A percentile compares a stretch with the other conserved stretches of the same genome.
Conservation (phyloP, 192 early-diverging fungal genomes). For the Coemansia sp. region DNA sequence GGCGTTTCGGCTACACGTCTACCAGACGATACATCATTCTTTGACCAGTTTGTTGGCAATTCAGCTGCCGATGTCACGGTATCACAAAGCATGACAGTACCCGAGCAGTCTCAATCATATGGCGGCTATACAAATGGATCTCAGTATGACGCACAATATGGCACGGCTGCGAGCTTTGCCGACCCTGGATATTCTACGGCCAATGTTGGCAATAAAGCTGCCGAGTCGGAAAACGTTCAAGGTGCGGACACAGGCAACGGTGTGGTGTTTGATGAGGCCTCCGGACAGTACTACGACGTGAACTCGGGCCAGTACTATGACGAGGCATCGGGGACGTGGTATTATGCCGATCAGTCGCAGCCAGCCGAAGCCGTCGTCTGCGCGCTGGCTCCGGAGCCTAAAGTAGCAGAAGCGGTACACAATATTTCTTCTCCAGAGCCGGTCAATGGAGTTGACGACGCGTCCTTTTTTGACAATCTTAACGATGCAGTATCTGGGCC, state of each 20-base stretch:
- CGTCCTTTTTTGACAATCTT: slow-evolving; percentile 46
- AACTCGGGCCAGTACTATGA: slow-evolving; percentile 50
- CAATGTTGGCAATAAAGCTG: neutral
- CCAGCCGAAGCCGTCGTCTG: neutral
- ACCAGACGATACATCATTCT: slow-evolving; percentile 17
- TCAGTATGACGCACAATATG: neutral
- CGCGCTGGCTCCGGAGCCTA: neutral
- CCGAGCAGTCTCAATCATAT: neutral
- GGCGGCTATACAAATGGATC: neutral
- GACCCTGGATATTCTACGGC: neutral
- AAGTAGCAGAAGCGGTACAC: neutral
- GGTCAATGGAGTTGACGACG: slow-evolving; percentile 14
- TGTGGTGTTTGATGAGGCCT: slow-evolving; percentile 32
- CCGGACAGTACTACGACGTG: slow-evolving; percentile 47
- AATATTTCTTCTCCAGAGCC: neutral
- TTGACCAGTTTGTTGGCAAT: slow-evolving; percentile 26
- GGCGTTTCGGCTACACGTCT: neutral
- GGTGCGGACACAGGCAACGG: slow-evolving; percentile 1
- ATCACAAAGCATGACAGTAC: neutral
- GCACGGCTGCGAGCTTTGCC: neutral
- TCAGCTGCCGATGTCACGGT: neutral
- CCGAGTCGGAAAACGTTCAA: neutral
- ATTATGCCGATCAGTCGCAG: slow-evolving; percentile 28
- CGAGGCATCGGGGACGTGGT: slow-evolving; percentile 36
- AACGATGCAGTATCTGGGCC: neutral